phyloP scores from a whole-genome alignment of 768 basidiomycete genomes.

The Lentinula guzmanii region DNA sequence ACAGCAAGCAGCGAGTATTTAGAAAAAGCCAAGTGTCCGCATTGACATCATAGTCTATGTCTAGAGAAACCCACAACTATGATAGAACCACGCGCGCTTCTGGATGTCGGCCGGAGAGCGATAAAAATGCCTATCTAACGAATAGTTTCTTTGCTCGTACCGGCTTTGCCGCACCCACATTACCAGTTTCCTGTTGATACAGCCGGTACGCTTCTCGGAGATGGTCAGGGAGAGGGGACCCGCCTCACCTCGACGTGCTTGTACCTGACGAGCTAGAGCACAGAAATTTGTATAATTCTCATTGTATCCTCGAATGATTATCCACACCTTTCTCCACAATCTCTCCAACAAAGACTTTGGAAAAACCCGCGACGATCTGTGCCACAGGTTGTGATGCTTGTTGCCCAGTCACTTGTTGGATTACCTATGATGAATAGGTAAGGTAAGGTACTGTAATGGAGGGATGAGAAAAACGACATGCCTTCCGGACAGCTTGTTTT shows the following conservation, averaged over 20 bases:
- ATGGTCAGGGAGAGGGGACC: conserved; percentile 88
- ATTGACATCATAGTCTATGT: background rate
- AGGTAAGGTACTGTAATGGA: background rate
- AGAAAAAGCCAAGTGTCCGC: background rate
- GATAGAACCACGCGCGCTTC: too few species aligned
- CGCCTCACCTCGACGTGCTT: conserved; percentile 61
- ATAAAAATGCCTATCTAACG: conserved; percentile 36
- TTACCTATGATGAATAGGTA: conserved; percentile 43
- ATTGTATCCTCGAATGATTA: conserved; percentile 24
- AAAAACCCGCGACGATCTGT: conserved; percentile 69
- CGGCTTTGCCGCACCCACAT: conserved; percentile 73
- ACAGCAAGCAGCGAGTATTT: background rate
- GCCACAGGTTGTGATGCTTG: conserved; percentile 85
- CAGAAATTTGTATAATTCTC: background rate
- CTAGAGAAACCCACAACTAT: background rate
- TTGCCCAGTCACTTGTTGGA: conserved; percentile 75
- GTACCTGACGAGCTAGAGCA: conserved; percentile 64
- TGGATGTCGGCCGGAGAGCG: too few species aligned
- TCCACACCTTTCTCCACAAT: conserved; percentile 78
- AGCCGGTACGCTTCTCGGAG: conserved; percentile 83
- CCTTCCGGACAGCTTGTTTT: conserved; percentile 80
- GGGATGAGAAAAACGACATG: conserved; percentile 17
- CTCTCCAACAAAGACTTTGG: conserved; percentile 90
- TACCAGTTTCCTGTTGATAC: conserved; percentile 78
- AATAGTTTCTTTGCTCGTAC: conserved; percentile 69